Conservation (phyloP, 2,329 filamentous ascomycete genomes). For the Sporothrix luriei region DNA sequence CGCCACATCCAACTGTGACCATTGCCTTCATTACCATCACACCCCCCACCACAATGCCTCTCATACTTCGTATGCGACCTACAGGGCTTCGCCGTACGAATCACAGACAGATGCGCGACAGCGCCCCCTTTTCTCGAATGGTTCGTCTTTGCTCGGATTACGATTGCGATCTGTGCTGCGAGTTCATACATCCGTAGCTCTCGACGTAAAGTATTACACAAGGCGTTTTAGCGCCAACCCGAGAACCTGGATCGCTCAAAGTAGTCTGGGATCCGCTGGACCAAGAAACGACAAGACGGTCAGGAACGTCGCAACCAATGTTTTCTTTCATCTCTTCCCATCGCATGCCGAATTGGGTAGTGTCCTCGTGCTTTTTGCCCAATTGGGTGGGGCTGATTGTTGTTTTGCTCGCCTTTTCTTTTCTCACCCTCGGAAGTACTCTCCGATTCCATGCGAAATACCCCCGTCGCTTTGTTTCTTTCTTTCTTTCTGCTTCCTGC, state of each 20-base stretch:
- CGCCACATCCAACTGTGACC: constrained; percentile 11
- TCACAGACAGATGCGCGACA: not conserved
- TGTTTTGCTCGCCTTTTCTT: not conserved
- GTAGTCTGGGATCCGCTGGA: constrained; percentile 31
- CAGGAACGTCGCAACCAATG: too few species aligned
- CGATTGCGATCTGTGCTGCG: not conserved
- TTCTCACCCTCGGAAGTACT: constrained; percentile 16
- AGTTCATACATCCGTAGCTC: not conserved
- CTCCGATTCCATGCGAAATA: not conserved
- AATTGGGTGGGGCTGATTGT: constrained; percentile 4
- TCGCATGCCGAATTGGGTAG: constrained; percentile 22
- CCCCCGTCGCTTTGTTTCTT: not conserved
- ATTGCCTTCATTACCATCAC: not conserved
- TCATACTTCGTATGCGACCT: too few species aligned
- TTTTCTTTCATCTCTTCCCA: not conserved
- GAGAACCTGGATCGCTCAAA: constrained; percentile 34
- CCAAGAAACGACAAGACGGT: not conserved
- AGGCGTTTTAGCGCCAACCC: constrained; percentile 31
- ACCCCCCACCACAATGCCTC: not conserved
- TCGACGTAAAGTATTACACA: not conserved
- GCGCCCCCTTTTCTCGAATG: not conserved
- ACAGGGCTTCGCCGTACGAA: constrained; percentile 4
- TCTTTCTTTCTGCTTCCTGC: not conserved
- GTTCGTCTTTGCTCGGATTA: not conserved
- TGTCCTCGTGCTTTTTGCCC: constrained; percentile 10